Base-by-base conservation (phyloP, 164 flowering plant genomes). In the Warburgia ugandensis region DNA sequence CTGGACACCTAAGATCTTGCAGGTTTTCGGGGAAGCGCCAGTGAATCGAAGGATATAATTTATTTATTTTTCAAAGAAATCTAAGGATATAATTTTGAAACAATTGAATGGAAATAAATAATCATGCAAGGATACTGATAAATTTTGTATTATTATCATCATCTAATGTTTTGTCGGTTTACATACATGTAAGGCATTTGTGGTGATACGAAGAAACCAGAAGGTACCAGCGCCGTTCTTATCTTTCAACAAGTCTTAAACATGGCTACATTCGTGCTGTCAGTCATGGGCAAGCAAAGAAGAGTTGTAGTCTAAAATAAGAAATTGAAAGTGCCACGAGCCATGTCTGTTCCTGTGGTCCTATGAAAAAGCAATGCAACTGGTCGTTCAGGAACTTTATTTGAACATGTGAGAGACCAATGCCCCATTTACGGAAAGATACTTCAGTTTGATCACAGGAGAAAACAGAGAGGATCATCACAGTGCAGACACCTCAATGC, bases 291-390 rank as follows among this genome's bases (percentile, higher is more conserved):
- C 48, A 48, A 48, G 3, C n/a, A n/a, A 29, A 30, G 52, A 29
- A 16, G 25, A 19, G 29, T 9, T 30, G 27, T 2, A 25, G 37
- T 50, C 4, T 11, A 41, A 23, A 33, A 45, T 54, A 41, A 35
- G 10, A 47, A 23, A 27, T 31, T 41, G 20, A 58, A 41, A 22
- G 49, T 33, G 26, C 55, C 62, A 58, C 42, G 33, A 41, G 55
- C 49, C 48, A 22, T 58, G 54, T 58, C 49, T 44, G 48, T 29
- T 13, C 28, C 47, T 29, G 55, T 20, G 42, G 40, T 26, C 46
- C 55, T 40, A 31, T 22, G 33, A 39, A 22, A n/a, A n/a, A n/a
- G n/a, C n/a, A n/a, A n/a, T n/a, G n/a, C n/a, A n/a, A n/a, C n/a
- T n/a, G n/a, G n/a, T n/a, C n/a, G n/a, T n/a, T n/a, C 39, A 58